phyloP scores from a whole-genome alignment of 345 rosid genomes.

The Punica granatum region DNA sequence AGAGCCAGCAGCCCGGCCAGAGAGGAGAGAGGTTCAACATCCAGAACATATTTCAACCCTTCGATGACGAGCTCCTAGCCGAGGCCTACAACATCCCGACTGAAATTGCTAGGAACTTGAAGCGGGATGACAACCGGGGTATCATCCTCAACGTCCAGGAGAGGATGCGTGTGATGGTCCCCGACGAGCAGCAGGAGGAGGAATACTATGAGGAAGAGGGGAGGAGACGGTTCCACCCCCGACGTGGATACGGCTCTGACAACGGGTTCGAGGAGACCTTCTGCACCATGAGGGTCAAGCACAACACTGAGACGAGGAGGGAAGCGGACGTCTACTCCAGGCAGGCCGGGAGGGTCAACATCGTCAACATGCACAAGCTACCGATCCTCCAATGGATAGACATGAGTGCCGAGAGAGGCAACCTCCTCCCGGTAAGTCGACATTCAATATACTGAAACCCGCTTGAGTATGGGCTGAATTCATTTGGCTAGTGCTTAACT shows the following conservation, averaged over 20 bases:
- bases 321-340: constrained; percentile 22
- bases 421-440: constrained; percentile 17
- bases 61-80: constrained; percentile 21
- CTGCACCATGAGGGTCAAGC: constrained; percentile 26
- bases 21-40: constrained; percentile 1
- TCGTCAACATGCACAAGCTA: constrained; percentile 20
- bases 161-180: constrained; percentile 11
- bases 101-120: constrained; percentile 10
- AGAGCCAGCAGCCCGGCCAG: constrained; percentile 2
- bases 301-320: constrained; percentile 18
- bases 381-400: constrained; percentile 21
- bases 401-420: constrained; percentile 31
- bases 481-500: too few relatives aligned
- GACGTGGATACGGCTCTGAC: neutral
- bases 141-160: constrained; percentile 11
- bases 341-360: constrained; percentile 24
- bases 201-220: constrained; percentile 7
- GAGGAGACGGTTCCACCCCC: neutral
- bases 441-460: neutral
- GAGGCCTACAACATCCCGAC: constrained; percentile 22
- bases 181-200: constrained; percentile 8
- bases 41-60: constrained; percentile 20
- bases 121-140: constrained; percentile 15
- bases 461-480: too few relatives aligned
- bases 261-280: constrained; percentile 27